A percentile compares a stretch with the other conserved stretches of the same genome.
Conservation (phyloP, 1,284 basidiomycete genomes). For the Cerrena zonata region DNA sequence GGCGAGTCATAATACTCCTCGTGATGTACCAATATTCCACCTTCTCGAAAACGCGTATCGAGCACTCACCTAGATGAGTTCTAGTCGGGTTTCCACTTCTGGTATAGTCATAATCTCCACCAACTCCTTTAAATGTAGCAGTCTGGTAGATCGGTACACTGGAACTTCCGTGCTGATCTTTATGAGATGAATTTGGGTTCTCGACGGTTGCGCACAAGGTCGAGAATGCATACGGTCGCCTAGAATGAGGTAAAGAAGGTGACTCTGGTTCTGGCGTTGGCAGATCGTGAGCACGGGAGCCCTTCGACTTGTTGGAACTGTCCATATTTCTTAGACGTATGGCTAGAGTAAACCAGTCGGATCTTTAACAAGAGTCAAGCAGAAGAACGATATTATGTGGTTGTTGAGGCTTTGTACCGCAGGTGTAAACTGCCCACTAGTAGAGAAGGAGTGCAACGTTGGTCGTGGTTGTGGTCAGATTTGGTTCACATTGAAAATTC, state of each 20-base stretch:
- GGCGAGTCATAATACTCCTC: too few species aligned
- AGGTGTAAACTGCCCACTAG: too few species aligned
- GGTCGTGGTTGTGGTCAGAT: background rate
- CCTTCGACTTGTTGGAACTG: constrained; percentile 5
- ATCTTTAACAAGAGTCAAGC: too few species aligned
- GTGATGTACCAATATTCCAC: too few species aligned
- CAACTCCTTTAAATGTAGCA: constrained; percentile 95
- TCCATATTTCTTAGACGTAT: too few species aligned
- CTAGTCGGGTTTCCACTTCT: constrained; percentile 96
- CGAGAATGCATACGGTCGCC: constrained; percentile 74
- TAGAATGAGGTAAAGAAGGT: constrained; percentile 42
- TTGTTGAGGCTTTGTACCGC: too few species aligned
- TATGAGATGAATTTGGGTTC: constrained; percentile 60
- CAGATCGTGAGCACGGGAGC: constrained; percentile 32
- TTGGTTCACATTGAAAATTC: background rate
- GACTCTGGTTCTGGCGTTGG: constrained; percentile 77
- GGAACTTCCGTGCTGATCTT: constrained; percentile 93
- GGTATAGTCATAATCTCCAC: constrained; percentile 88
- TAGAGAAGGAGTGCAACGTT: too few species aligned
- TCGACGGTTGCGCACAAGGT: constrained; percentile 92
- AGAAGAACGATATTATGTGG: too few species aligned
- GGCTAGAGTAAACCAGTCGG: too few species aligned
- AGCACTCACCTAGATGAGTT: constrained; percentile 77
- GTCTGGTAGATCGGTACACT: constrained; percentile 97
- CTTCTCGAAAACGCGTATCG: too few species aligned